Evolutionary conservation across 2,329 filamentous ascomycete species (phyloP), one percentile per base, ranked within the genome.

Genomic region (Fusarium sp.): DNA sequence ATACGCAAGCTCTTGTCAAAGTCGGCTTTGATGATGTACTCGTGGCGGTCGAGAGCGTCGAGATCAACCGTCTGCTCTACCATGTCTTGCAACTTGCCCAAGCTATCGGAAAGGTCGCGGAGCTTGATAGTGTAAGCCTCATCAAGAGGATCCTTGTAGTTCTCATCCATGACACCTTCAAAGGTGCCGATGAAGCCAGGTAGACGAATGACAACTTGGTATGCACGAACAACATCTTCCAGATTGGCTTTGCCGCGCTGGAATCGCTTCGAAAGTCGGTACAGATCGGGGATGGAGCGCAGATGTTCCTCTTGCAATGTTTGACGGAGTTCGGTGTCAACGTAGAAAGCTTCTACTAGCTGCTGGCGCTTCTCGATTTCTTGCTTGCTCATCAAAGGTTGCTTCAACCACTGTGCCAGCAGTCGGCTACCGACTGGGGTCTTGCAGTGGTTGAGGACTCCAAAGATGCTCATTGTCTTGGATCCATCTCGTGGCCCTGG

Each of bases 1-100:
- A 91, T 87, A 15, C 90, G 87, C 33, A 99, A 81, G 50, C 88
- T 85, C 55, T 97, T 93, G 70, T 99, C 95, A 64, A 97, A 99
- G 72, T 99, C 95, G 1, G 96, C 91, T 77, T 98, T 99, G 83
- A 99, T 99, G 70, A 97, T 94, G 77, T 96, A 99, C 73, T 99
- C 95, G 72, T 99, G 95, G 66, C 95, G 93, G 70, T 99, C 94
- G 10, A 99, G 85, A 3, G 95, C 95, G 54, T 97, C 92, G 0
- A 99, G 85, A 71, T 99, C 95, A 13, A 99, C 93, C 0, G 96
- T 99, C 2, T 95, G 97, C 79, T 99, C 95, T 0, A 99, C 95
- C 92, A 99, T 97, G 73, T 99, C 95, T 71, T 94, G 91, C 10
- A 99, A 81, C 72, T 93, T 97, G 23, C 85, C 88, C 46, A 99